Percentiles rank a stretch among this genome's conserved stretches.
Evolutionary conservation across 495 filamentous ascomycete genomes (phyloP).

Genomic region (Penicillium goetzii): DNA sequence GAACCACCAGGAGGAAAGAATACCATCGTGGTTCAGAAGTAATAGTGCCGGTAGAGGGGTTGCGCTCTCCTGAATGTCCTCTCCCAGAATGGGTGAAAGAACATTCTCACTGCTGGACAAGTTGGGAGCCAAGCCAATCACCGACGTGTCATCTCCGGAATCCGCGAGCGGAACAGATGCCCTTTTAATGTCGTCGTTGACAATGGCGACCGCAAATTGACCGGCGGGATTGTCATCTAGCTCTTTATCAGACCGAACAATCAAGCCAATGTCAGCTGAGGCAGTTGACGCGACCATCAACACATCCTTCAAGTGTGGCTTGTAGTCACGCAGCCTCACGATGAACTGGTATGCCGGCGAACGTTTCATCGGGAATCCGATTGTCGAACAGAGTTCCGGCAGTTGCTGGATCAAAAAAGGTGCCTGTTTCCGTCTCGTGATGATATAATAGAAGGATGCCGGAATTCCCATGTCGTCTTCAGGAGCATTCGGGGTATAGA

Average conservation of each 20-base stretch:
- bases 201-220: conserved; percentile 71
- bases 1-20: conserved; percentile 86
- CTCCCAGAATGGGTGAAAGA: conserved; percentile 72
- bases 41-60: conserved; percentile 85
- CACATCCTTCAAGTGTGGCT: conserved; percentile 75
- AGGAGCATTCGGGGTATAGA: conserved; percentile 67
- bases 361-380: conserved; percentile 57
- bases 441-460: conserved; percentile 71
- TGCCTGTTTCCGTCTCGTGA: conserved; percentile 62
- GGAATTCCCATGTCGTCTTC: conserved; percentile 59
- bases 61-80: conserved; percentile 73
- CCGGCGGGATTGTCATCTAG: conserved; percentile 63
- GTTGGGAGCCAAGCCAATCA: conserved; percentile 81
- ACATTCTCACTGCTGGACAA: conserved; percentile 81
- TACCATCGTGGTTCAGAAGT: conserved; percentile 86
- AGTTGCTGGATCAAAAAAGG: conserved; percentile 73
- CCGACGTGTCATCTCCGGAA: conserved; percentile 69
- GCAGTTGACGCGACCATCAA: conserved; percentile 83
- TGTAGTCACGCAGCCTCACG: conserved; percentile 73
- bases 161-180: conserved; percentile 79
- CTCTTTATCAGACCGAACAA: conserved; percentile 71
- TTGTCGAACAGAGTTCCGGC: conserved; percentile 70
- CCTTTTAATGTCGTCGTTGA: conserved; percentile 75
- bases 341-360: conserved; percentile 75
- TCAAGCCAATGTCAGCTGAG: conserved; percentile 73